A percentile compares a stretch with the other conserved stretches of the same genome.
Conservation (phyloP, 1,139 yeast genomes). For the Yarrowia galli region DNA sequence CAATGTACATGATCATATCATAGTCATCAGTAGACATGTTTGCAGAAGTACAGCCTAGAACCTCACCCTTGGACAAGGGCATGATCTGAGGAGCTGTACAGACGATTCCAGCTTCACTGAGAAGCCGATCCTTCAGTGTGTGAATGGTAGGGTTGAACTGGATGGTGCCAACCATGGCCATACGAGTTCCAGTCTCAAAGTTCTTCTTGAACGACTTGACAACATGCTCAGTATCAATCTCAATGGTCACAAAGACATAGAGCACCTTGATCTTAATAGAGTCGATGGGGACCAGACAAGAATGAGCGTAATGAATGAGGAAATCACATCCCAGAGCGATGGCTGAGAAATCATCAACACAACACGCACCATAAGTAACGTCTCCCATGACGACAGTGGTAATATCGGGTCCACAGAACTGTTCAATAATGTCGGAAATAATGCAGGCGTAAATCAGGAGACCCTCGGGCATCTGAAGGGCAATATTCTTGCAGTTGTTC, state of each 20-base stretch:
- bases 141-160: slow-evolving; percentile 96
- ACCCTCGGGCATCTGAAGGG: slow-evolving; percentile 98
- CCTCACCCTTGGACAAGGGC: slow-evolving; percentile 96
- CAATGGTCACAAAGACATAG: slow-evolving; percentile 94
- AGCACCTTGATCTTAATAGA: slow-evolving; percentile 87
- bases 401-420: slow-evolving; percentile 70
- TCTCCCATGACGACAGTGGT: slow-evolving; percentile 98
- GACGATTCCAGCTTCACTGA: slow-evolving; percentile 46
- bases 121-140: slow-evolving; percentile 66
- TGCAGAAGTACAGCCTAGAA: slow-evolving; percentile 94
- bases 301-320: slow-evolving; percentile 95
- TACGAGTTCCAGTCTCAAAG: slow-evolving; percentile 65
- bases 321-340: slow-evolving; percentile 91
- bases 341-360: slow-evolving; percentile 97
- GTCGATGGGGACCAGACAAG: slow-evolving; percentile 95
- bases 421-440: slow-evolving; percentile 88
- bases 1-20: slow-evolving; percentile 86
- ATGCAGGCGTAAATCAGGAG: slow-evolving; percentile 83
- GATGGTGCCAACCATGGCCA: slow-evolving; percentile 92
- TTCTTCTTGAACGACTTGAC: slow-evolving; percentile 76
- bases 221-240: slow-evolving; percentile 83
- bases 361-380: slow-evolving; percentile 98
- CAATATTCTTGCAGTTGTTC: slow-evolving; percentile 76
- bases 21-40: slow-evolving; percentile 66
- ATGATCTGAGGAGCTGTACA: slow-evolving; percentile 87